phyloP scores from a whole-genome alignment of 75 land plant species.

The Larix kaempferi region DNA sequence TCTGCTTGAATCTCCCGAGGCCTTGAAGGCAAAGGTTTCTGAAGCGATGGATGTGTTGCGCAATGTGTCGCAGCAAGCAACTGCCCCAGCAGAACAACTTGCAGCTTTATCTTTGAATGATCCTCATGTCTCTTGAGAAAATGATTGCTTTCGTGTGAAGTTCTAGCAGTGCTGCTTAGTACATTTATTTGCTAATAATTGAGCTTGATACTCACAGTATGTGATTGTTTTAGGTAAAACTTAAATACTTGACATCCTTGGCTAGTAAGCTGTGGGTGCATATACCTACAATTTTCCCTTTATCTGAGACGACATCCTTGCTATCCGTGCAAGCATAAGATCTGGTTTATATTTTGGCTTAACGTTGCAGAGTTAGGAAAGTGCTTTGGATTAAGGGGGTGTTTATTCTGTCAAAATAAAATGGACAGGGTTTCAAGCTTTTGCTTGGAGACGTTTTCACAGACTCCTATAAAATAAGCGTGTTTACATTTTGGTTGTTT shows the following conservation, averaged over 20 bases:
- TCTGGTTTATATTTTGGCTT: background rate
- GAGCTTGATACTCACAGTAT: background rate
- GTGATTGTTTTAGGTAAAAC: background rate
- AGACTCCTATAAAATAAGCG: background rate
- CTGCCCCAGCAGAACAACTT: slow-evolving; percentile 47
- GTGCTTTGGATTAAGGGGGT: background rate
- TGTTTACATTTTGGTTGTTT: too few species aligned
- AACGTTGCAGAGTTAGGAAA: background rate
- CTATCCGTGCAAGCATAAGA: background rate
- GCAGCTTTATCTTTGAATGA: slow-evolving; percentile 56
- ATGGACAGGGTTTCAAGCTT: background rate
- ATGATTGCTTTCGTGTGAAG: background rate
- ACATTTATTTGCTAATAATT: background rate
- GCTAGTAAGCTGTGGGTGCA: background rate
- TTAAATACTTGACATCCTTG: background rate
- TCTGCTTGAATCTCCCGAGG: slow-evolving; percentile 88
- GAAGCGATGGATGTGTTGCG: slow-evolving; percentile 96
- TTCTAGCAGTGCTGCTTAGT: background rate
- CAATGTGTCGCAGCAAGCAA: slow-evolving; percentile 44
- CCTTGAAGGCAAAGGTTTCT: slow-evolving; percentile 82
- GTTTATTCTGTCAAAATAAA: background rate
- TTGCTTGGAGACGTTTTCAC: background rate
- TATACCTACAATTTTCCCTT: background rate
- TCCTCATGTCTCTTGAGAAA: slow-evolving; percentile 15
- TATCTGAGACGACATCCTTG: background rate